phyloP scores from a whole-genome alignment of 2,329 filamentous ascomycete species.

The Talaromyces sp. region DNA sequence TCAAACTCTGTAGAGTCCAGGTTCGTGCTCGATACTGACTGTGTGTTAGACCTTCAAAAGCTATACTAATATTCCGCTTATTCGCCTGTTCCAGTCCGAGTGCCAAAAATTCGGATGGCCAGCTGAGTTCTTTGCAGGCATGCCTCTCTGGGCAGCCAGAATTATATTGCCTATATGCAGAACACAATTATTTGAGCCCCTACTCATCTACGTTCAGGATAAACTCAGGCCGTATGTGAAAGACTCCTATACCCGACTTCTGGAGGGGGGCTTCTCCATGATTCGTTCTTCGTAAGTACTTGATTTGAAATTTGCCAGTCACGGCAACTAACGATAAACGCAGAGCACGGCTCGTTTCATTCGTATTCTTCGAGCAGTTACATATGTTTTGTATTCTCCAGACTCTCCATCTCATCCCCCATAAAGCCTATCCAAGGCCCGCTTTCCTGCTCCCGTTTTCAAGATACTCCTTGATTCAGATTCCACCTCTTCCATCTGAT shows the following conservation, averaged over 20 bases:
- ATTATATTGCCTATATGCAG: slow-evolving; percentile 37
- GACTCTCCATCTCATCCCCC: slow-evolving; percentile 39
- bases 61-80: slow-evolving; percentile 36
- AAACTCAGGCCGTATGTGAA: slow-evolving; percentile 12
- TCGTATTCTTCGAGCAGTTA: slow-evolving; percentile 39
- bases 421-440: slow-evolving; percentile 30
- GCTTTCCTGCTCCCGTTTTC: slow-evolving; percentile 38
- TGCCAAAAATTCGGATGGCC: slow-evolving; percentile 31
- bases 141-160: slow-evolving; percentile 39
- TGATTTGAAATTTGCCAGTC: not conserved
- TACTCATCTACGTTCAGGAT: slow-evolving; percentile 30
- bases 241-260: slow-evolving; percentile 21
- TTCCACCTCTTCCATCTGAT: slow-evolving; percentile 29
- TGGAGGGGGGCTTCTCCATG: slow-evolving; percentile 3
- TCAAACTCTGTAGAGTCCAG: not conserved
- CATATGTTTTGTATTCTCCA: slow-evolving; percentile 45
- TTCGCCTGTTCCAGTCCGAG: slow-evolving; percentile 38
- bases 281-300: slow-evolving; percentile 14
- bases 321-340: slow-evolving; percentile 18
- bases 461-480: slow-evolving; percentile 32
- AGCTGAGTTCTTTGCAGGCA: slow-evolving; percentile 41
- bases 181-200: slow-evolving; percentile 36
- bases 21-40: not conserved
- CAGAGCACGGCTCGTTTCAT: slow-evolving; percentile 35
- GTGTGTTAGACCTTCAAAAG: slow-evolving; percentile 35